phyloP scores from a whole-genome alignment of 441 rosid species.

The Metrosideros polymorpha region DNA sequence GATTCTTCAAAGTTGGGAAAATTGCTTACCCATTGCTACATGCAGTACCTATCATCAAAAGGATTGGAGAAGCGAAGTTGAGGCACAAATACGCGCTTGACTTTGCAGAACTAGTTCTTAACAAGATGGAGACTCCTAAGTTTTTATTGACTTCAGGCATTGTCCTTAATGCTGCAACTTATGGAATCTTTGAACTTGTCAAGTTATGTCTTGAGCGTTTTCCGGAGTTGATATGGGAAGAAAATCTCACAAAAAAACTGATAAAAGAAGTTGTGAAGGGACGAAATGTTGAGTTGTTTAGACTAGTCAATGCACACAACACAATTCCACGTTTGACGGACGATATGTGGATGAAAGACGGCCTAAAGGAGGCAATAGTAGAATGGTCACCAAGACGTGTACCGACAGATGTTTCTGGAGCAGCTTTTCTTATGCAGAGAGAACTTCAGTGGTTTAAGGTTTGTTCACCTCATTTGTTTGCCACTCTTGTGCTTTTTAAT shows the following conservation, averaged over 20 bases:
- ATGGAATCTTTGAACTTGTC: not conserved
- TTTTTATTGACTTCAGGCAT: not conserved
- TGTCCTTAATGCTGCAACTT: not conserved
- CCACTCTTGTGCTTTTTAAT: too few species aligned
- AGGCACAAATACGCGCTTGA: not conserved
- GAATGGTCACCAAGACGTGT: not conserved
- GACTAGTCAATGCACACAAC: not conserved
- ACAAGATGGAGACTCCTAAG: not conserved
- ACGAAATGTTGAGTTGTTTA: not conserved
- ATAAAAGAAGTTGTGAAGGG: not conserved
- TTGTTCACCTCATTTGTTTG: too few species aligned
- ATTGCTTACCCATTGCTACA: too few species aligned
- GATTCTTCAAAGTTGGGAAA: too few species aligned
- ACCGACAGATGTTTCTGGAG: too few species aligned
- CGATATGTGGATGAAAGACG: accelerated
- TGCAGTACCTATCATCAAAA: not conserved
- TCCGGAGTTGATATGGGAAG: not conserved
- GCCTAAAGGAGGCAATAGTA: not conserved
- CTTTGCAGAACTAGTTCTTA: not conserved
- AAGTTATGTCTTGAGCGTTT: not conserved
- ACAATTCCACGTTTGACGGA: not conserved
- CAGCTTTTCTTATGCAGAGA: too few species aligned
- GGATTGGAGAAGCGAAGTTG: not conserved
- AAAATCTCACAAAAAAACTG: not conserved
- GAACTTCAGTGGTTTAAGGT: too few species aligned